Base-by-base conservation (phyloP, 176 grass and related monocot genomes). In the Pontederia paniculata region DNA sequence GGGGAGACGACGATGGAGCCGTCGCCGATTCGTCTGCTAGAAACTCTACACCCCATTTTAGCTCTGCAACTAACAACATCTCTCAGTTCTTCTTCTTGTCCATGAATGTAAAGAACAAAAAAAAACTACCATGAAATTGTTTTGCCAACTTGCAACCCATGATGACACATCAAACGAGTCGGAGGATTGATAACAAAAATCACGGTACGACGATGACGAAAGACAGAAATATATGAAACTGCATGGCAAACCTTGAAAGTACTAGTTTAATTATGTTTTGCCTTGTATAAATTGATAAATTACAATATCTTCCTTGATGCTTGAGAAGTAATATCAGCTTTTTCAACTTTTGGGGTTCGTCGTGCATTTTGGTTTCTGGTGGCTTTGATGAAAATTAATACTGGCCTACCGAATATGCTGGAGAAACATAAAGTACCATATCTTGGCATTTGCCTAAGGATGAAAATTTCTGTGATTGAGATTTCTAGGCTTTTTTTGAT, bases 401-500 rank as follows among this genome's bases (percentile, higher is more conserved):
- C 52, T 84, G 71, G 86, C n/a, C 91, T 74, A 83, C 86, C 54
- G 90, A 90, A 81, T 87, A 97, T 87, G 91, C 91, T 46, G 76
- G 91, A 74, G 91, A 97, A 68, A 89, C n/a, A 97, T 59, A 87
- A 74, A 71, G 83, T 97, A 72, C 91, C 91, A 64, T 97, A 97
- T 59, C 91, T 97, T 74, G 91, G 91, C 66, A 97, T 97, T 87
- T 97, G 91, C 80, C 77, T 97, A 83, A 86, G 91, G 65, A 90
- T 97, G 91, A 86, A 97, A 78, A 90, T 97, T 65, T 90, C 91
- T 17, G 91, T 97, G 75, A 87, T 97, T 70, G 91, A 97, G 76
- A 97, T 97, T 52, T 76, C 86, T 15, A 78, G 80, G 90, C 48
- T 78, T 72, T 86, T 97, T 61, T 42, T 52, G 41, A 54, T 57